Base-by-base conservation (phyloP, 805 yeast genomes). In the Pachysolen tannophilus region DNA sequence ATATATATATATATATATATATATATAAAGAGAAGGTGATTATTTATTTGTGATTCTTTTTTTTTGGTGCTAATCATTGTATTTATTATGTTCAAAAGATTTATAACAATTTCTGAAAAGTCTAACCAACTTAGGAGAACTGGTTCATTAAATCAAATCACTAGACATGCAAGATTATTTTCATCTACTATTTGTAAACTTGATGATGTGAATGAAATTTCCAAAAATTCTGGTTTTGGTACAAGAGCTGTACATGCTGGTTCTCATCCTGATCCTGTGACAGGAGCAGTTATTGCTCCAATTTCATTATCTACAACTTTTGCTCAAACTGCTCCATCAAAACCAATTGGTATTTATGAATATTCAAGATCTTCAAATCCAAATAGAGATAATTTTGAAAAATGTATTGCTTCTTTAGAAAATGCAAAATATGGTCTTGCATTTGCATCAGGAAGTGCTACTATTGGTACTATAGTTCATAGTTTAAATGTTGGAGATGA, bases 211-310 rank as follows among this genome's bases (percentile, higher is more conserved):
- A 39, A 13, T 38, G 14, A 20, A 41, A 38, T n/a, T n/a, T n/a
- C n/a, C n/a, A n/a, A n/a, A n/a, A n/a, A 23, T 5, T 43, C 38
- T 16, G 69, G 68, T 11, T 84, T 84, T 53, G 88, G 82, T 40
- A 85, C 95, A 35, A 69, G 68, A 50, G 94, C 95, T 38, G 81
- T 84, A 48, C 95, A 84, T 60, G 82, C 82, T 20, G 95, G 95
- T 44, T 70, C 87, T 13, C 69, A 67, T 28, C 76, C 75, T 43
- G 86, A 80, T 50, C 72, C 78, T 30, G 55, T 58, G 43, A 84
- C 92, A 39, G 95, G 95, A 41, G 92, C 94, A 19, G 95, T 84
- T 41, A 84, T 84, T 44, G 82, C 82, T 42, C 81, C 95, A 41
- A 79, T 84, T 46, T 81, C 92, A 26, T 66, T 84, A 43, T 78